Conservation (phyloP, 768 basidiomycete genomes). For the Tricholoma terreum region DNA sequence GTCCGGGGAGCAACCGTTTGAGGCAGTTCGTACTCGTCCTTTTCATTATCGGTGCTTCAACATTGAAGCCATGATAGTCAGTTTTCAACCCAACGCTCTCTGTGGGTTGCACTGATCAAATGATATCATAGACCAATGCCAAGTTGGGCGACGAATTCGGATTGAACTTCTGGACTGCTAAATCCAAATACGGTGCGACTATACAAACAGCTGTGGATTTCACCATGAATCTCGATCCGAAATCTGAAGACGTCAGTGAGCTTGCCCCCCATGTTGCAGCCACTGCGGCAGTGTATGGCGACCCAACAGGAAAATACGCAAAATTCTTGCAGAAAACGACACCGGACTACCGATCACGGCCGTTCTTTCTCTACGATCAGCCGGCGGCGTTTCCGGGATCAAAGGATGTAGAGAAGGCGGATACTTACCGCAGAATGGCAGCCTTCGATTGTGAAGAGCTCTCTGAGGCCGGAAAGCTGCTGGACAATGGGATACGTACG, state of each 20-base stretch:
- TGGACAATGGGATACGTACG: conserved; percentile 33
- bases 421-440: not conserved
- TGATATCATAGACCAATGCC: conserved; percentile 42
- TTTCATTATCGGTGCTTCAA: conserved; percentile 60
- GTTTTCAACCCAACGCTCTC: conserved; percentile 12
- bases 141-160: conserved; percentile 54
- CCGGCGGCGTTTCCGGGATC: not conserved
- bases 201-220: conserved; percentile 53
- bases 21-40: conserved; percentile 51
- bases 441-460: not conserved
- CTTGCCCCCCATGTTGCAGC: conserved; percentile 49
- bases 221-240: conserved; percentile 39
- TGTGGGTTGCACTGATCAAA: not conserved
- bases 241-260: conserved; percentile 37
- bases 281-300: conserved; percentile 51
- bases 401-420: not conserved
- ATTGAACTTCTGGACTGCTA: conserved; percentile 42
- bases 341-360: conserved; percentile 30
- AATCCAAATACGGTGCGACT: conserved; percentile 34
- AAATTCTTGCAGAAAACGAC: conserved; percentile 36
- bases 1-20: conserved; percentile 57
- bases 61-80: conserved; percentile 54
- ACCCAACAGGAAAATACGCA: conserved; percentile 47
- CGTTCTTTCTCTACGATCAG: conserved; percentile 51
- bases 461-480: not conserved